phyloP scores from a whole-genome alignment of 495 filamentous ascomycete species.

The Chaetomidium leptoderma region DNA sequence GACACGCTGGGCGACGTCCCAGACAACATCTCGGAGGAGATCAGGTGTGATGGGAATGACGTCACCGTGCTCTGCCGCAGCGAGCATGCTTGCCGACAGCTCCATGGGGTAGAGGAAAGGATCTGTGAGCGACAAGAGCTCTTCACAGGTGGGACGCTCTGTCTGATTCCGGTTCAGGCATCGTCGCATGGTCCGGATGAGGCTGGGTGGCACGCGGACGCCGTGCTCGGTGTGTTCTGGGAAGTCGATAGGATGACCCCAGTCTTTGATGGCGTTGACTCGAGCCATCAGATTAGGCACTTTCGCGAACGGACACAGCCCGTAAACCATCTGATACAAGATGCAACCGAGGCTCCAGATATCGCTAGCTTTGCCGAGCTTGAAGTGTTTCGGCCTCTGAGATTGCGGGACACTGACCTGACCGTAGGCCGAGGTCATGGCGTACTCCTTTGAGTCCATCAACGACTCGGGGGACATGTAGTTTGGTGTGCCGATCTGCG shows the following conservation, averaged over 20 bases:
- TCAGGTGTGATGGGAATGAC: slow-evolving; percentile 71
- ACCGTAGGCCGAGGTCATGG: slow-evolving; percentile 34
- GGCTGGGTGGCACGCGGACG: slow-evolving; percentile 60
- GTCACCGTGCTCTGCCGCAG: slow-evolving; percentile 43
- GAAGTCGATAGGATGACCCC: slow-evolving; percentile 75
- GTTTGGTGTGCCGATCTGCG: slow-evolving; percentile 91
- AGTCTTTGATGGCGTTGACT: slow-evolving; percentile 83
- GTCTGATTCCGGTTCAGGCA: slow-evolving; percentile 79
- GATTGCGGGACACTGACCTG: slow-evolving; percentile 46
- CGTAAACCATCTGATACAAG: slow-evolving; percentile 95
- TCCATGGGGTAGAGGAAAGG: slow-evolving; percentile 76
- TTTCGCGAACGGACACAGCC: slow-evolving; percentile 85
- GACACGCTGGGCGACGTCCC: slow-evolving; percentile 71
- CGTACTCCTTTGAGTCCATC: slow-evolving; percentile 72
- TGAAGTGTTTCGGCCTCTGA: slow-evolving; percentile 69
- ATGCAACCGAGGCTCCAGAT: slow-evolving; percentile 97
- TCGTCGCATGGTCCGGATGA: slow-evolving; percentile 67
- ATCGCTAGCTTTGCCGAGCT: slow-evolving; percentile 90
- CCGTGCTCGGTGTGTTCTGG: slow-evolving; percentile 71
- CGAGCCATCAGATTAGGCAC: slow-evolving; percentile 75
- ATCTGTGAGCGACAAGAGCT: slow-evolving; percentile 67
- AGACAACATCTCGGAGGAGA: slow-evolving; percentile 68
- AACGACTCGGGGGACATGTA: slow-evolving; percentile 97
- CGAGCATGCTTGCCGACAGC: slow-evolving; percentile 39
- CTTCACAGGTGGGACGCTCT: slow-evolving; percentile 68